Conservation (phyloP, 1,284 basidiomycete genomes). For the Trametes polyzona region DNA sequence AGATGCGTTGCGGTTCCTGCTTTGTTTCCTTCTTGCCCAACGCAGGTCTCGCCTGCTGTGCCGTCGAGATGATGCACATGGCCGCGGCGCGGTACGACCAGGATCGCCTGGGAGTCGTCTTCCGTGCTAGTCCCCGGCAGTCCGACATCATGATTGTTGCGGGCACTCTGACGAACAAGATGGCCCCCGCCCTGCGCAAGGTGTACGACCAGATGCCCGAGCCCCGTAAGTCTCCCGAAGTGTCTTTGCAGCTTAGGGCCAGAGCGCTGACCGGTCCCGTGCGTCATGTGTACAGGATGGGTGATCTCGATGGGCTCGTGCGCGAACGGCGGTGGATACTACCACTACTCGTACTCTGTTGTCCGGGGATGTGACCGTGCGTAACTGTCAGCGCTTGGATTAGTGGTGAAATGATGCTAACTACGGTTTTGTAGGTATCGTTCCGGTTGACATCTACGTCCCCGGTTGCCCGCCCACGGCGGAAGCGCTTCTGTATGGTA, state of each 20-base stretch:
- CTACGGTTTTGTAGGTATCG: slow-evolving; percentile 64
- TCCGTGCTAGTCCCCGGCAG: slow-evolving; percentile 97
- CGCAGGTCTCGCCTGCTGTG: slow-evolving; percentile 94
- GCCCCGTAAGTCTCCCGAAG: slow-evolving; percentile 58
- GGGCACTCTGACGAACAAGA: slow-evolving; percentile 99
- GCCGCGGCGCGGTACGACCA: slow-evolving; percentile 99
- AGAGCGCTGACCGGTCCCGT: slow-evolving; percentile 12
- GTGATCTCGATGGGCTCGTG: slow-evolving; percentile 99
- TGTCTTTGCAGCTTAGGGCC: slow-evolving; percentile 7
- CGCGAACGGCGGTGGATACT: slow-evolving; percentile 98
- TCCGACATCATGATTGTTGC: slow-evolving; percentile 99
- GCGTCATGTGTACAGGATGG: slow-evolving; percentile 65
- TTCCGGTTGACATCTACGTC: slow-evolving; percentile 97
- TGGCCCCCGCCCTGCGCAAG: slow-evolving; percentile 96
- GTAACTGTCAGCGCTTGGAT: slow-evolving; percentile 33
- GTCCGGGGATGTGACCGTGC: slow-evolving; percentile 98
- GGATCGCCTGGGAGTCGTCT: slow-evolving; percentile 96
- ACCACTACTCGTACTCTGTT: slow-evolving; percentile 98
- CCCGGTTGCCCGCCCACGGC: slow-evolving; percentile 95
- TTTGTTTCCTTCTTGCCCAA: not conserved
- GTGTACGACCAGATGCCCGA: slow-evolving; percentile 98
- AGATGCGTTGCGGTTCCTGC: slow-evolving; percentile 5
- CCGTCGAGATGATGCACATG: slow-evolving; percentile 99
- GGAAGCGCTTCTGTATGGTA: slow-evolving; percentile 92
- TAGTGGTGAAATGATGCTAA: slow-evolving; percentile 6